A percentile compares a stretch with the other conserved stretches of the same genome.
Conservation (phyloP, 768 basidiomycete genomes). For the Lactarius hengduanensis region DNA sequence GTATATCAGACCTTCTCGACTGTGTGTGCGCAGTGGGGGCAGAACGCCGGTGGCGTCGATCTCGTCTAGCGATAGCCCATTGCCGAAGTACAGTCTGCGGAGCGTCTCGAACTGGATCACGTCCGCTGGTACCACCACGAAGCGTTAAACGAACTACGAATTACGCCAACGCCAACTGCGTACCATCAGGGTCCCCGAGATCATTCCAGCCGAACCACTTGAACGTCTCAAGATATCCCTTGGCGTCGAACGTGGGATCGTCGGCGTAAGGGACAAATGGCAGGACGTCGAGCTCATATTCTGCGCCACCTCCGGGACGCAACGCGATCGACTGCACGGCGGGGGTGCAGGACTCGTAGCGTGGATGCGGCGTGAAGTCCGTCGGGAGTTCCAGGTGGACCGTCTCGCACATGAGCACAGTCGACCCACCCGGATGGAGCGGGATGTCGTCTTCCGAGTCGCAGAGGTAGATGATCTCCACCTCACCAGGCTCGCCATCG, state of each 20-base stretch:
- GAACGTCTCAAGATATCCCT: constrained; percentile 44
- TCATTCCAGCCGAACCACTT: constrained; percentile 51
- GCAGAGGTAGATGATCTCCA: constrained; percentile 10
- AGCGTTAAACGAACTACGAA: background rate
- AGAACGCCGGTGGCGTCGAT: constrained; percentile 53
- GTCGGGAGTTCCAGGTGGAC: constrained; percentile 1
- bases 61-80: constrained; percentile 41
- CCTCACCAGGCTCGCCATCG: constrained; percentile 1
- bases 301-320: background rate
- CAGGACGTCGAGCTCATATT: constrained; percentile 52
- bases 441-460: constrained; percentile 22
- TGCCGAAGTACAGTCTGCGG: constrained; percentile 41
- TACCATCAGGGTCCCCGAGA: constrained; percentile 43
- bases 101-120: constrained; percentile 50
- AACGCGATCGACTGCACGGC: constrained; percentile 44
- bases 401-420: constrained; percentile 4
- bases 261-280: constrained; percentile 64
- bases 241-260: constrained; percentile 51
- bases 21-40: constrained; percentile 33
- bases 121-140: constrained; percentile 40
- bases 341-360: constrained; percentile 60
- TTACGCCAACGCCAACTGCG: constrained; percentile 25
- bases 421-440: background rate
- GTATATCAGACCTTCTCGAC: constrained; percentile 17
- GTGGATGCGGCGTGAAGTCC: constrained; percentile 34